Evolutionary conservation across 1,139 yeast genomes (phyloP).

Genomic region (Meyerozyma carpophila): DNA sequence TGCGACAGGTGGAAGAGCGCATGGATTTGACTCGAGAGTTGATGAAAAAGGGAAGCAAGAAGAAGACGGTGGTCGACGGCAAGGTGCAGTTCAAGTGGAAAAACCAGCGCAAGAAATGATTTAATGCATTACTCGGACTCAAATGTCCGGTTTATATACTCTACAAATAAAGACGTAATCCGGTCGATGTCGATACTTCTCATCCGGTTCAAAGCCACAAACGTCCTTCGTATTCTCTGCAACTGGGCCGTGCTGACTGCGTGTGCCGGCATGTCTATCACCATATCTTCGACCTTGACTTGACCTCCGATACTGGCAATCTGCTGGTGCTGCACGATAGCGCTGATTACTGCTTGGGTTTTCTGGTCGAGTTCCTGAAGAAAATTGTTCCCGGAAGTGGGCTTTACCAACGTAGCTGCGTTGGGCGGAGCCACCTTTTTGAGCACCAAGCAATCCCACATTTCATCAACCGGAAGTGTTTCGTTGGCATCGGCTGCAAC

Average conservation of each 20-base stretch:
- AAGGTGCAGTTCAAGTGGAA: slow-evolving; percentile 79
- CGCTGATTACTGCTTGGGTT: slow-evolving; percentile 59
- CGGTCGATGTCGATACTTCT: slow-evolving; percentile 64
- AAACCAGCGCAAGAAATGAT: slow-evolving; percentile 69
- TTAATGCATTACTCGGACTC: slow-evolving; percentile 16
- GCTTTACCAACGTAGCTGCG: slow-evolving; percentile 68
- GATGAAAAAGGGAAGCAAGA: slow-evolving; percentile 86
- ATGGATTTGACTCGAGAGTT: slow-evolving; percentile 78
- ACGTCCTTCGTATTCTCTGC: slow-evolving; percentile 80
- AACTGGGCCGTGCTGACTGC: slow-evolving; percentile 69
- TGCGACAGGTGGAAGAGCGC: slow-evolving; percentile 61
- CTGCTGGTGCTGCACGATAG: slow-evolving; percentile 57
- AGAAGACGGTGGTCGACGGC: slow-evolving; percentile 66
- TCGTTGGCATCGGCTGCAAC: slow-evolving; percentile 47
- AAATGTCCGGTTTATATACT: slow-evolving; percentile 58
- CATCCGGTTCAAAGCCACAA: slow-evolving; percentile 72
- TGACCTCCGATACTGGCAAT: slow-evolving; percentile 50
- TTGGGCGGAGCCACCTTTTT: slow-evolving; percentile 67
- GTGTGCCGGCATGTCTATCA: slow-evolving; percentile 59
- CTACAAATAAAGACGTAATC: slow-evolving; percentile 67
- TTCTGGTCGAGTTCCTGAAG: slow-evolving; percentile 72
- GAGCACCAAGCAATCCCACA: slow-evolving; percentile 68
- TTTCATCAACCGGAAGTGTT: slow-evolving; percentile 54
- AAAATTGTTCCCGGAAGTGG: slow-evolving; percentile 69
- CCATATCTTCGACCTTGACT: slow-evolving; percentile 34